phyloP scores from a whole-genome alignment of 1,284 basidiomycete species.

The Volvariella volvacea region DNA sequence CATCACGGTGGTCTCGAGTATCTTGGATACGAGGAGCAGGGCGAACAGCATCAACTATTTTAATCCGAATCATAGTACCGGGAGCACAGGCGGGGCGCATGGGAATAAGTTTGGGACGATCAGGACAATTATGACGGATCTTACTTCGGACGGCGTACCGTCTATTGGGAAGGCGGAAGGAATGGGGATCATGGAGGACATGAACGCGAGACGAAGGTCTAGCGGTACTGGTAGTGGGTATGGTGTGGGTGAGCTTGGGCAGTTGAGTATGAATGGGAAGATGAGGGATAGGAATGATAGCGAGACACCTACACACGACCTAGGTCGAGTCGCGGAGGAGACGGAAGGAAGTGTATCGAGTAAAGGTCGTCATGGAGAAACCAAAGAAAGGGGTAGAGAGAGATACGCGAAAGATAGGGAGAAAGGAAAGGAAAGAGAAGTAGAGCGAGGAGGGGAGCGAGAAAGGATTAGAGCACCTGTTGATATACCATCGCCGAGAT shows the following conservation, averaged over 20 bases:
- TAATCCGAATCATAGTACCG: slow-evolving; percentile 1
- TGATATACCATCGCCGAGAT: slow-evolving; percentile 9
- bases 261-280: slow-evolving; percentile 6
- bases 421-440: slow-evolving; percentile 14
- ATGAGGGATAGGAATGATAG: slow-evolving; percentile 54
- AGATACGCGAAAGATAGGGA: slow-evolving; percentile 4
- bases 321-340: slow-evolving; percentile 67
- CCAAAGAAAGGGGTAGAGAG: not conserved
- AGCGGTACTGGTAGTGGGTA: slow-evolving; percentile 26
- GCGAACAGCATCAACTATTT: slow-evolving; percentile 3
- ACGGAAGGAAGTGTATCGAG: slow-evolving; percentile 52
- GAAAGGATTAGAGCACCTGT: slow-evolving; percentile 8
- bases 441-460: slow-evolving; percentile 18
- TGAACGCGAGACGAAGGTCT: slow-evolving; percentile 15
- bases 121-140: slow-evolving; percentile 69
- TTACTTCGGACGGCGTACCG: slow-evolving; percentile 55
- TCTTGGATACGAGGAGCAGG: slow-evolving; percentile 39
- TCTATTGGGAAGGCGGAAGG: slow-evolving; percentile 61
- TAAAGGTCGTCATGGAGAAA: slow-evolving; percentile 19
- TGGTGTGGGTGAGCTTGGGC: slow-evolving; percentile 12
- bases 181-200: slow-evolving; percentile 46
- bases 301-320: slow-evolving; percentile 51
- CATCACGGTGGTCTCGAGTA: slow-evolving; percentile 56
- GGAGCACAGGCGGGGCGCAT: slow-evolving; percentile 17
- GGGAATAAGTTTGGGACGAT: slow-evolving; percentile 69